Percentiles rank a stretch among this genome's conserved stretches.
phyloP scores from a whole-genome alignment of 176 grass and related monocot genomes.

The Avena eriantha region DNA sequence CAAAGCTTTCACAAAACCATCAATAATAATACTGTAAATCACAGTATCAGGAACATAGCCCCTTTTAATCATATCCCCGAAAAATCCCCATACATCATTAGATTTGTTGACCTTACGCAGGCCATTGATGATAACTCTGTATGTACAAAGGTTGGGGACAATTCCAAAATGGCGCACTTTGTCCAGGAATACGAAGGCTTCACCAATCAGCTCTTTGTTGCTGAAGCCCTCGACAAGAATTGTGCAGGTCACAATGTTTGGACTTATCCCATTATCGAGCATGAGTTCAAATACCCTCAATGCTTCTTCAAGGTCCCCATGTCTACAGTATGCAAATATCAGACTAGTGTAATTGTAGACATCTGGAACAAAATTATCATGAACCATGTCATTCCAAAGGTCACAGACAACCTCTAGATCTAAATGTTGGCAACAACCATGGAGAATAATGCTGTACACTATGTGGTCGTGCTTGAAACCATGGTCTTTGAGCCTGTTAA shows the following conservation, averaged over 20 bases:
- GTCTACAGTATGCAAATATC: slow-evolving; percentile 69
- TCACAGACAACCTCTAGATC: slow-evolving; percentile 47
- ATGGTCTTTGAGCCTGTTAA: slow-evolving; percentile 43
- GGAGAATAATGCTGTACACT: slow-evolving; percentile 69
- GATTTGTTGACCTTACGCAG: slow-evolving; percentile 61
- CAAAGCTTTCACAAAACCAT: slow-evolving; percentile 71
- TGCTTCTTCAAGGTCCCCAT: slow-evolving; percentile 66
- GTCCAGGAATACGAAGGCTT: slow-evolving; percentile 69
- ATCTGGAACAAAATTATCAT: slow-evolving; percentile 56
- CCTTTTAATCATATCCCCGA: slow-evolving; percentile 77
- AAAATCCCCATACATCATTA: slow-evolving; percentile 54
- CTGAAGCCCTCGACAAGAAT: slow-evolving; percentile 62
- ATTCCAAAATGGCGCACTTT: slow-evolving; percentile 55
- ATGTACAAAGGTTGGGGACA: slow-evolving; percentile 66
- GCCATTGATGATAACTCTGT: slow-evolving; percentile 72
- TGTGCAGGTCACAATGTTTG: slow-evolving; percentile 76
- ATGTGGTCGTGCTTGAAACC: slow-evolving; percentile 56
- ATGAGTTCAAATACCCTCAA: slow-evolving; percentile 63
- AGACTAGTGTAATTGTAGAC: slow-evolving; percentile 70
- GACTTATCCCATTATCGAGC: slow-evolving; percentile 60
- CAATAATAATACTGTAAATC: slow-evolving; percentile 73
- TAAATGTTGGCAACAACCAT: slow-evolving; percentile 63
- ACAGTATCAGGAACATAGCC: slow-evolving; percentile 68
- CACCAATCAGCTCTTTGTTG: slow-evolving; percentile 53
- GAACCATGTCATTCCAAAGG: slow-evolving; percentile 65